phyloP scores from a whole-genome alignment of 2,329 filamentous ascomycete genomes.

The Bipolaris sorokiniana region DNA sequence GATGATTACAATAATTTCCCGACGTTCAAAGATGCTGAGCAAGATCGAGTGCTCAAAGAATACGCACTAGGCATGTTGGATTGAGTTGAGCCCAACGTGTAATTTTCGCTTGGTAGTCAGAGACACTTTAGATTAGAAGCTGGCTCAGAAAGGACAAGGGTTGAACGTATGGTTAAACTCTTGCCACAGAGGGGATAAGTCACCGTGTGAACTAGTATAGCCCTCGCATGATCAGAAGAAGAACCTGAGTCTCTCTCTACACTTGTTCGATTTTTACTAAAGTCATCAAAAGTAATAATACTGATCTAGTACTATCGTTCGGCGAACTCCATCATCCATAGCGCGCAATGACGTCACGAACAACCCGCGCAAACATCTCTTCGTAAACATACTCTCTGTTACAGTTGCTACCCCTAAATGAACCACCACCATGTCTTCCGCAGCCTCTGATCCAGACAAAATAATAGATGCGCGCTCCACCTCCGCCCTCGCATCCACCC shows the following conservation, averaged over 20 bases:
- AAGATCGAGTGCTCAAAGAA: not conserved
- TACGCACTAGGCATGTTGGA: not conserved
- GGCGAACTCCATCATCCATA: too few relatives aligned
- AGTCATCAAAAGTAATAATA: too few relatives aligned
- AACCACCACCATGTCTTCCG: constrained; percentile 5
- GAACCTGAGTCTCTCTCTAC: too few relatives aligned
- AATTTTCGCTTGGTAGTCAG: not conserved
- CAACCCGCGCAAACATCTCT: too few relatives aligned
- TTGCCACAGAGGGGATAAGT: not conserved
- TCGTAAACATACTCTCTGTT: not conserved
- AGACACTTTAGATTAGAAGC: not conserved
- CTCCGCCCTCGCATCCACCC: constrained; percentile 36
- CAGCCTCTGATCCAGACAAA: constrained; percentile 6
- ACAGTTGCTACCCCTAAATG: not conserved
- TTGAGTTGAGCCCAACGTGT: not conserved
- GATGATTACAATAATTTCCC: not conserved
- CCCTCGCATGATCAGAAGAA: too few relatives aligned
- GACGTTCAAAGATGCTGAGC: not conserved
- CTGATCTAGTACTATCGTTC: too few relatives aligned
- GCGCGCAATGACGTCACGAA: too few relatives aligned
- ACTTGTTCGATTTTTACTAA: not conserved
- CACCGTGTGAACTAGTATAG: not conserved
- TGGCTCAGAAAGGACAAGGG: not conserved
- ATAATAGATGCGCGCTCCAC: constrained; percentile 32
- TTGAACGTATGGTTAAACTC: not conserved